Evolutionary conservation across 352 stramenopile species (phyloP).

Genomic region (Globisporangium paddicum): DNA sequence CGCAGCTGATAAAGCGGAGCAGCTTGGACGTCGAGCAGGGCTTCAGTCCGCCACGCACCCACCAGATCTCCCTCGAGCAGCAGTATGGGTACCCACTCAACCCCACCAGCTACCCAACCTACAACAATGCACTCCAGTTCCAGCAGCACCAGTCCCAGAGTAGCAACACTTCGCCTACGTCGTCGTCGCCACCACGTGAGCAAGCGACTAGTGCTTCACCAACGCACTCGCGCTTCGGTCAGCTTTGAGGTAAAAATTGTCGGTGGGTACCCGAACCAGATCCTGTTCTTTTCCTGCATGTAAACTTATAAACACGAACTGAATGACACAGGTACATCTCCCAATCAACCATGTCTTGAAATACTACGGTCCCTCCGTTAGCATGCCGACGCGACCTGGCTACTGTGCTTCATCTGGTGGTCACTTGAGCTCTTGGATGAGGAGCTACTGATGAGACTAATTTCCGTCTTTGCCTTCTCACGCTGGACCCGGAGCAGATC

Average conservation of each 20-base stretch:
- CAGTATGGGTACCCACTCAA: not conserved
- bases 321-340: not conserved
- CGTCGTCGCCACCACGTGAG: not conserved
- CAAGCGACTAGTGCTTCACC: not conserved
- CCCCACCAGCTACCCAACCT: not conserved
- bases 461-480: not conserved
- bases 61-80: not conserved
- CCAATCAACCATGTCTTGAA: too few relatives aligned
- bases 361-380: not conserved
- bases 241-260: not conserved
- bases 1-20: not conserved
- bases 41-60: constrained; percentile 1
- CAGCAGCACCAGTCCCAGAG: not conserved
- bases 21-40: constrained; percentile 10
- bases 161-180: not conserved
- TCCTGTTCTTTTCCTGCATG: not conserved
- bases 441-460: not conserved
- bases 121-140: not conserved
- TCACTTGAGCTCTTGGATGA: not conserved
- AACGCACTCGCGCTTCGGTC: not conserved
- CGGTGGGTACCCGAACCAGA: not conserved
- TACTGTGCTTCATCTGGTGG: not conserved
- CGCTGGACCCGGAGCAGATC: constrained; percentile 41
- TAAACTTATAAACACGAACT: not conserved
- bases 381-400: not conserved